Percentiles rank a stretch among this genome's conserved stretches.
Conservation (phyloP, 1,284 basidiomycete species). For the Ustilago nuda region DNA sequence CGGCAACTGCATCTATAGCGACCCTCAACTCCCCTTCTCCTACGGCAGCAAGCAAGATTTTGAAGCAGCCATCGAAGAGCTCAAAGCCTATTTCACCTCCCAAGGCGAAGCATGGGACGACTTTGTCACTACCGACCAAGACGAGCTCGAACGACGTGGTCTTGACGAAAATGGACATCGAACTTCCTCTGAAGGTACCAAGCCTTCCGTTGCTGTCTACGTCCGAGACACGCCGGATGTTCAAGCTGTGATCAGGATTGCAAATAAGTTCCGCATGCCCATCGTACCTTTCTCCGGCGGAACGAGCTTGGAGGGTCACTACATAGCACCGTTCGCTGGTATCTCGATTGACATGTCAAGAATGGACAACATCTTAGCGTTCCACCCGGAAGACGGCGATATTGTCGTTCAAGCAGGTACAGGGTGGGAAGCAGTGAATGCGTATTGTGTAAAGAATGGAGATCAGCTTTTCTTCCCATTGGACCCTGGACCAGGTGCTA, state of each 20-base stretch:
- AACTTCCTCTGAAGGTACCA: constrained; percentile 37
- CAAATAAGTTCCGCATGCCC: constrained; percentile 77
- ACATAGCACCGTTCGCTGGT: constrained; percentile 47
- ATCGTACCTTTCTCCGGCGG: constrained; percentile 79
- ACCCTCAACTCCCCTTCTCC: constrained; percentile 36
- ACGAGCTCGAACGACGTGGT: constrained; percentile 50
- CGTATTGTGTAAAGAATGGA: constrained; percentile 77
- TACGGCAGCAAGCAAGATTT: constrained; percentile 49
- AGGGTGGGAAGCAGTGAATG: constrained; percentile 88
- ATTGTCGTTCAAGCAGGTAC: constrained; percentile 75
- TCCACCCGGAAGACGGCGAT: constrained; percentile 58
- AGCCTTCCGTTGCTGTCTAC: constrained; percentile 54
- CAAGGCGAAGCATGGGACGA: constrained; percentile 45
- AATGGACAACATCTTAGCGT: constrained; percentile 80
- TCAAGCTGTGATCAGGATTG: constrained; percentile 70
- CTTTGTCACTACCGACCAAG: constrained; percentile 42
- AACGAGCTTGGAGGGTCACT: constrained; percentile 71
- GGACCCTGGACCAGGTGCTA: constrained; percentile 75
- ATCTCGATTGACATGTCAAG: constrained; percentile 83
- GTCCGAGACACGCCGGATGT: constrained; percentile 54
- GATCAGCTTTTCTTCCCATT: constrained; percentile 90
- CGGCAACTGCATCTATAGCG: constrained; percentile 14
- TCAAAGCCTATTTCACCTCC: constrained; percentile 50
- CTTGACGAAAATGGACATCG: constrained; percentile 49
- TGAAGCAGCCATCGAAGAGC: constrained; percentile 44